Base-by-base conservation (phyloP, 768 basidiomycete genomes). In the Russula vinacea region DNA sequence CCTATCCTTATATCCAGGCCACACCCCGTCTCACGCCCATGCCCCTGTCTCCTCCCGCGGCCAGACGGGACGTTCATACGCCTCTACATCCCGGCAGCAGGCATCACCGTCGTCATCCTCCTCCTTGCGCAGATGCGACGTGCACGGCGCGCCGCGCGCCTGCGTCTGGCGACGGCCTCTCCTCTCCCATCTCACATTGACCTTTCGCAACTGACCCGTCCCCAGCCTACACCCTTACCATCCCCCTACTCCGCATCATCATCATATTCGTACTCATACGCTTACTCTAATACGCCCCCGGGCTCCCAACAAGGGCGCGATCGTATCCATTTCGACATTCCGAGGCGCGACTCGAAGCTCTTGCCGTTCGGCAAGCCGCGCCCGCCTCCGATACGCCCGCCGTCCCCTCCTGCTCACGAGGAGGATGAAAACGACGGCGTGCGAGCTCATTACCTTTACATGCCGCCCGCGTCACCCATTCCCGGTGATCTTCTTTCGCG, bases 31-130 rank as follows among this genome's bases (percentile, higher is more conserved):
- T 0, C 80, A 86, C 64, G 81, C 82, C 26, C 87, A 92, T 68
- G 73, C 75, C n/a, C 85, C 0, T 97, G 94, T 74, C 75, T 84
- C 69, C 80, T 96, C n/a, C 94, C 94, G 0, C 83, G 90, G 68
- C 86, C 88, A 60, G 75, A 76, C 55, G 76, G 76, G 24, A 81
- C 91, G 39, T 87, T 89, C 73, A 76, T 76, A 19, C 76, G 78
- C 47, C 73, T 84, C 49, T 94, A 94, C 74, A 64, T 84, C n/a
- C 86, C 90, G 6, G 79, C 83, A 45, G 71, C 84, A n/a, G 45
- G 83, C 61, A 66, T 89, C 42, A 84, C 86, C 5, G 61, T 86
- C 19, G 32, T 85, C 26, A 61, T 77, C 4, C 72, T 89, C 29
- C 68, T 83, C 45, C 60, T 80, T 37, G 65, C 81, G 49, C 84